Base-by-base conservation (phyloP, 1,284 basidiomycete genomes). In the Cryptococcus deneoformans region DNA sequence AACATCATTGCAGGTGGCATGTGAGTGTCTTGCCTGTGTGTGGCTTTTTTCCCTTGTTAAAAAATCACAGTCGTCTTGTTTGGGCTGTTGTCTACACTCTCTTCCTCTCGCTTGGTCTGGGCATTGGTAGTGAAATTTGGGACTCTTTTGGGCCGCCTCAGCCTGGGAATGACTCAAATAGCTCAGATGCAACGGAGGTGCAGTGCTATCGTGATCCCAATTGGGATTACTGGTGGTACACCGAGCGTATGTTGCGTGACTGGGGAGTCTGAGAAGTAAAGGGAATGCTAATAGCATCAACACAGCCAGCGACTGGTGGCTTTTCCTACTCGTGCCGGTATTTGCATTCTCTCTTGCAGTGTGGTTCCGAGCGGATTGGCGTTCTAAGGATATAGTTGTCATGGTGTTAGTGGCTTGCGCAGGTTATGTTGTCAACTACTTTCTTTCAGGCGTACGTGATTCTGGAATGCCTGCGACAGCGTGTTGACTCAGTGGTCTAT, bases 1-100 rank as follows among this genome's bases (percentile, higher is more conserved):
- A 70, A 68, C 48, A 60, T 68, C 39, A 63, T 68, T 2, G 66
- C 67, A 1, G 68, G 68, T 7, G 66, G 62, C 14, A 70, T 70
- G 67, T 68, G 40, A 53, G 67, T 55, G 8, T n/a, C 42, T 4
- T 43, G 7, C 1, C 16, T 29, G 9, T 29, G 3, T 5, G 5
- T 29, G 14, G 12, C 24, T 16, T 37, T 29, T 9, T 4, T 10
- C 11, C 20, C 6, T 38, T 20, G 40, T 50, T 38, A 54, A n/a
- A 14, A 7, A 35, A 3, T 11, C 12, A 14, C 44, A 68, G 67
- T 47, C 66, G 68, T 10, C 57, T 68, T 35, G 68, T 70, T 20
- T 68, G 65, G 64, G 68, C 68, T 1, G 66, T 70, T 14, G 62
- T 70, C 10, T 70, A 66, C 55, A 70, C 68, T 29, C 58, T 70